Conservation (phyloP, 1,284 basidiomycete genomes). For the Irpex lacteus region DNA sequence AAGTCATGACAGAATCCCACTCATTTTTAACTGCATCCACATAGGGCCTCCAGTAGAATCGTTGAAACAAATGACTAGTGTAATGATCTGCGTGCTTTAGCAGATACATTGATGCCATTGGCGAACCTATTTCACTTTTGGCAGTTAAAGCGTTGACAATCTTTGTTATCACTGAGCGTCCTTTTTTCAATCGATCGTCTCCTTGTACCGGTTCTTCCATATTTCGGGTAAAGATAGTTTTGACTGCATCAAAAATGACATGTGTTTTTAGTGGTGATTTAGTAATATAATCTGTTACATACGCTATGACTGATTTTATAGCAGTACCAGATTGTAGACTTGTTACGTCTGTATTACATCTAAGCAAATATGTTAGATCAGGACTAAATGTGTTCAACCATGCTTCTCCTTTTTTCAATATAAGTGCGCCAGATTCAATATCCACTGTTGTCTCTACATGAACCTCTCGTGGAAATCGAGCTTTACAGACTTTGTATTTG, state of each 20-base stretch:
- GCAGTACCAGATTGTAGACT: too few relatives aligned
- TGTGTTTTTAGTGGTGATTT: background rate
- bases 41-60: conserved; percentile 11
- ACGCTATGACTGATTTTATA: conserved; percentile 1
- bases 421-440: conserved; percentile 25
- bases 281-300: conserved; percentile 6
- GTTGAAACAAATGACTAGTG: conserved; percentile 8
- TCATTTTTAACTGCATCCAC: background rate
- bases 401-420: conserved; percentile 27
- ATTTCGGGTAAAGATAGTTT: conserved; percentile 23
- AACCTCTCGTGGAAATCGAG: conserved; percentile 29
- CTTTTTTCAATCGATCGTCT: conserved; percentile 1
- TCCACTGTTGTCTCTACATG: conserved; percentile 23
- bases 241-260: conserved; percentile 31
- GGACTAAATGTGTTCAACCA: background rate
- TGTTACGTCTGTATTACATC: too few relatives aligned
- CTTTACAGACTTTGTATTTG: conserved; percentile 20
- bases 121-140: conserved; percentile 10
- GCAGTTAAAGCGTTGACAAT: conserved; percentile 2
- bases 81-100: conserved; percentile 17
- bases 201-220: conserved; percentile 11
- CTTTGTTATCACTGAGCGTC: background rate
- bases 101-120: conserved; percentile 10
- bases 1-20: too few relatives aligned
- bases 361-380: background rate